phyloP scores from a whole-genome alignment of 2,329 filamentous ascomycete species.

The Epichloe typhina region DNA sequence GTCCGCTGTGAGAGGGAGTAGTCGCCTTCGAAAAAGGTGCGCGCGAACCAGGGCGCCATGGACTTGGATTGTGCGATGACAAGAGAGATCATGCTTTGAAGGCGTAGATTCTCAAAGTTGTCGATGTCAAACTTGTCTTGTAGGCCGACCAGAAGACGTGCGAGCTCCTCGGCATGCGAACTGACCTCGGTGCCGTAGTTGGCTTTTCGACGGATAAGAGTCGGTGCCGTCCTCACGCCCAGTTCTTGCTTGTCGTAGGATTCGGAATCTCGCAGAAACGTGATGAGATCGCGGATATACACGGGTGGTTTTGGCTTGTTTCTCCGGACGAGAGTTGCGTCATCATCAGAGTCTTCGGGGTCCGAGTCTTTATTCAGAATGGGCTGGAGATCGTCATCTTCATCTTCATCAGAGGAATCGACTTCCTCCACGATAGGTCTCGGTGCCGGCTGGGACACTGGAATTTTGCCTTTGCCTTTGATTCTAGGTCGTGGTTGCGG shows the following conservation, averaged over 20 bases:
- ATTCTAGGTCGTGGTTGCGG: neutral
- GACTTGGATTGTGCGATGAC: conserved; percentile 60
- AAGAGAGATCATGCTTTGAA: conserved; percentile 73
- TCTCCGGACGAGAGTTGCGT: conserved; percentile 72
- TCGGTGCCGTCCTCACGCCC: conserved; percentile 61
- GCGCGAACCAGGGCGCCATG: conserved; percentile 75
- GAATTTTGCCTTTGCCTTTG: conserved; percentile 11
- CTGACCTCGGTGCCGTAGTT: conserved; percentile 78
- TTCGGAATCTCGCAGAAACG: conserved; percentile 66
- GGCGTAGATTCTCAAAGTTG: conserved; percentile 58
- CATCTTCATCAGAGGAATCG: conserved; percentile 43
- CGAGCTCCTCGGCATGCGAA: conserved; percentile 72
- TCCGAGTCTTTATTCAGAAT: conserved; percentile 77
- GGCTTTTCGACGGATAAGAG: conserved; percentile 76
- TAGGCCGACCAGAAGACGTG: conserved; percentile 61
- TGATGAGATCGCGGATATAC: conserved; percentile 76
- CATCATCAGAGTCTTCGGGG: conserved; percentile 82
- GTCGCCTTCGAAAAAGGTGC: conserved; percentile 87
- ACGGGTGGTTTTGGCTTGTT: conserved; percentile 78
- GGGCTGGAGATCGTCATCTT: conserved; percentile 29
- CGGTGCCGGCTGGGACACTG: conserved; percentile 17
- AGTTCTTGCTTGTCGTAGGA: conserved; percentile 75
- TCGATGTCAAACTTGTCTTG: conserved; percentile 78
- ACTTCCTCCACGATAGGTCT: conserved; percentile 53
- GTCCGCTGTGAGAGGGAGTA: conserved; percentile 78